phyloP scores from a whole-genome alignment of 371 early-diverging fungal genomes.

The Rhizopus delemar region DNA sequence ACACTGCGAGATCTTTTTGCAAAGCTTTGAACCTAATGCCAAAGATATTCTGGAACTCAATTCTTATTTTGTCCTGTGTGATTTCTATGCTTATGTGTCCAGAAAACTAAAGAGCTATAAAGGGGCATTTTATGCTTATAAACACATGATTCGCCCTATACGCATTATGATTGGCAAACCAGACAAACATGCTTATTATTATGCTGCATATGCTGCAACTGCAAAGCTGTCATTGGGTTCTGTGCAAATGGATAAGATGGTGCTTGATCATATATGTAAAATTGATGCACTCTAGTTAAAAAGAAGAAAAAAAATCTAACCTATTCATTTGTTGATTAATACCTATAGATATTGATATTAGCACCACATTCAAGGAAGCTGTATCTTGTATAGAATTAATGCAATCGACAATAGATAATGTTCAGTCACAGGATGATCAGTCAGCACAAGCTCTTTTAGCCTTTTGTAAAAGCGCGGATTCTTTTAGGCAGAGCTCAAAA shows the following conservation, averaged over 20 bases:
- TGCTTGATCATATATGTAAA: slow-evolving; percentile 24
- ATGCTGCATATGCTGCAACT: slow-evolving; percentile 34
- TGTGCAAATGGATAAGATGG: slow-evolving; percentile 35
- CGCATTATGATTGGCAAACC: slow-evolving; percentile 9
- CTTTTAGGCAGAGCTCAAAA: slow-evolving; percentile 25
- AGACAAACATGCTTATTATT: slow-evolving; percentile 25
- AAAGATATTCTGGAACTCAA: slow-evolving; percentile 30
- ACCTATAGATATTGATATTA: slow-evolving; percentile 28
- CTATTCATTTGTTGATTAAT: background rate
- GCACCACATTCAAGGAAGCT: slow-evolving; percentile 23
- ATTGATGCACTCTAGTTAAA: background rate
- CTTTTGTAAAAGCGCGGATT: slow-evolving; percentile 32
- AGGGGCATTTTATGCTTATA: slow-evolving; percentile 33
- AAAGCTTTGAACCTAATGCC: slow-evolving; percentile 12
- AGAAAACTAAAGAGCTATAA: slow-evolving; percentile 36
- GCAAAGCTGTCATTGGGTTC: slow-evolving; percentile 36
- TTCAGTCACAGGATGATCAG: slow-evolving; percentile 10
- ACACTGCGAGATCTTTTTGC: slow-evolving; percentile 25
- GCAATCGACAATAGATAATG: background rate
- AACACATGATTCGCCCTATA: slow-evolving; percentile 30
- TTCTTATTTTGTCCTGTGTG: slow-evolving; percentile 40
- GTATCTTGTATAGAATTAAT: slow-evolving; percentile 18
- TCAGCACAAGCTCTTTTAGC: slow-evolving; percentile 24
- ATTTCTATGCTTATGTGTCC: slow-evolving; percentile 39
- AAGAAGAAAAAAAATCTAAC: background rate